phyloP scores from a whole-genome alignment of 441 rosid genomes.

The Pelargonium citronellum region DNA sequence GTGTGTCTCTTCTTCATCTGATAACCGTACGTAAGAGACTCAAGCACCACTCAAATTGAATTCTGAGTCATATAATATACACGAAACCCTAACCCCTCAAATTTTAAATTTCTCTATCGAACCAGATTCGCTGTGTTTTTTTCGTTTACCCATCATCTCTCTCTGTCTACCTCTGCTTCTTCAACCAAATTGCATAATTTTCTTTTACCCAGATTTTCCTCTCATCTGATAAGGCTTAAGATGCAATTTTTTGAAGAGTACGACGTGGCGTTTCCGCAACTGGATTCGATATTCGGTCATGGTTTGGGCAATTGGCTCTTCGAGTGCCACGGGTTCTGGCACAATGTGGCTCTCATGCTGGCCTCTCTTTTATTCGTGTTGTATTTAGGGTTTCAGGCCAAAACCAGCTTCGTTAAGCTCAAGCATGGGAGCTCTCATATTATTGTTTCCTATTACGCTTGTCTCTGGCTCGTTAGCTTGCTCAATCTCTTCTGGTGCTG shows the following conservation, averaged over 20 bases:
- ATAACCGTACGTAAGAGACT: background rate
- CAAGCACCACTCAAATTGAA: background rate
- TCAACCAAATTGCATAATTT: background rate
- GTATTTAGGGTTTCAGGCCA: conserved; percentile 63
- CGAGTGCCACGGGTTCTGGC: conserved; percentile 76
- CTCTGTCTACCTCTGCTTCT: background rate
- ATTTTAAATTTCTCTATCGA: background rate
- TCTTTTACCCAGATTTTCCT: background rate
- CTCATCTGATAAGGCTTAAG: background rate
- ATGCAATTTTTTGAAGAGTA: conserved; percentile 20
- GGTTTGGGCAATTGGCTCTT: conserved; percentile 44
- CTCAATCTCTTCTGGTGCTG: background rate
- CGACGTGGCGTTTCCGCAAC: background rate
- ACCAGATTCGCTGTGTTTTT: background rate
- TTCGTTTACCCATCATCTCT: background rate
- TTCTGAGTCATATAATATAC: no score
- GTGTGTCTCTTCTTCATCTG: background rate
- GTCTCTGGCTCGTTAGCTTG: background rate
- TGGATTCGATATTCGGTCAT: background rate
- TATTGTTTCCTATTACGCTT: background rate
- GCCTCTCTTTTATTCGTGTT: conserved; percentile 55
- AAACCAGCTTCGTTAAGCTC: conserved; percentile 13
- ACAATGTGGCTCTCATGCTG: conserved; percentile 47
- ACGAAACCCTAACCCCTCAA: background rate
- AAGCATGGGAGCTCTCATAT: background rate